Evolutionary conservation across 257 asterid genomes (phyloP).

Genomic region (Solanum habrochaites): DNA sequence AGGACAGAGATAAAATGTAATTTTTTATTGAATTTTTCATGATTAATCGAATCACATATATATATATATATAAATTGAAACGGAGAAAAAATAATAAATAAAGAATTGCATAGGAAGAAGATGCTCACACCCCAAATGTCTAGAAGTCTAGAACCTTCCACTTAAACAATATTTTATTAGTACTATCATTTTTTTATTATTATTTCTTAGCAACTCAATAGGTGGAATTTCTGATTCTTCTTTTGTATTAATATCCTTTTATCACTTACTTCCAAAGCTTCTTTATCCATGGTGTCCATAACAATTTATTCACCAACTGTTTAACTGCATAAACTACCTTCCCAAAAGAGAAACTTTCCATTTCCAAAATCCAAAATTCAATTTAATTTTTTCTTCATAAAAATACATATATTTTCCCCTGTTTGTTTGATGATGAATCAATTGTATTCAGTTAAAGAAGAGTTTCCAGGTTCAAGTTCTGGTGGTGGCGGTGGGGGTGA

Average conservation of each 20-base stretch:
- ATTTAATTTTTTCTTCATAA: background rate
- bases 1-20: no score
- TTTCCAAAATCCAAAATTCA: background rate
- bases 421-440: constrained; percentile 14
- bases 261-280: background rate
- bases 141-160: constrained; percentile 50
- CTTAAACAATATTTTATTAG: background rate
- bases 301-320: background rate
- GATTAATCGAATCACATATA: rapidly evolving
- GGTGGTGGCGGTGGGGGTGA: background rate
- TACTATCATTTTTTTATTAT: background rate
- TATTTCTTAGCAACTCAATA: background rate
- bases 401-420: background rate
- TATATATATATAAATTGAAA: rapidly evolving
- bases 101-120: background rate
- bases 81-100: no score
- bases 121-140: background rate
- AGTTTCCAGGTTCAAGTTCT: constrained; percentile 20
- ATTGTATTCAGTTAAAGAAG: constrained; percentile 34
- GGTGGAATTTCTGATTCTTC: background rate
- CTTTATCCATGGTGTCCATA: background rate
- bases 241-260: background rate
- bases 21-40: no score
- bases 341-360: constrained; percentile 10
- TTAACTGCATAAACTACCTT: constrained; percentile 18